phyloP scores from a whole-genome alignment of 768 basidiomycete genomes.

The Mycena polygramma region DNA sequence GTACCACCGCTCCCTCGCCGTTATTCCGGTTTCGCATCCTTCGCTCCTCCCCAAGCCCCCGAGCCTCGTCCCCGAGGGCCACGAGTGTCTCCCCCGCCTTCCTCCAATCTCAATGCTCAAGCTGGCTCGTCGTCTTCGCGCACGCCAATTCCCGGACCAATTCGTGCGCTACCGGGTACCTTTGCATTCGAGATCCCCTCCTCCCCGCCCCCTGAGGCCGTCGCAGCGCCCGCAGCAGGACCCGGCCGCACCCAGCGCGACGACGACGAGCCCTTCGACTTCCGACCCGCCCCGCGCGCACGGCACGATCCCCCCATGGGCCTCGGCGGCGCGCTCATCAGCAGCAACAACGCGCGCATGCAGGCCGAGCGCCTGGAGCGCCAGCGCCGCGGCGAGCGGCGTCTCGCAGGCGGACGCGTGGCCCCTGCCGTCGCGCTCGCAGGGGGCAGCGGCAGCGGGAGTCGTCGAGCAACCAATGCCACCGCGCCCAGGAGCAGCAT shows the following conservation, averaged over 20 bases:
- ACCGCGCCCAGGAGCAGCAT: conserved; percentile 1
- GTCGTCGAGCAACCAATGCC: not conserved
- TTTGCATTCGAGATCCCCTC: conserved; percentile 16
- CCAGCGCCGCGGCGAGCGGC: conserved; percentile 24
- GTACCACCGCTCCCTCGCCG: conserved; percentile 65
- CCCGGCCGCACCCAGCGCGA: not conserved
- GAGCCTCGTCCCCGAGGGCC: conserved; percentile 49
- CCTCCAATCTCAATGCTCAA: conserved; percentile 60
- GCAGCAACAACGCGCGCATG: conserved; percentile 48
- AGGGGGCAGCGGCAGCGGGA: conserved; percentile 3
- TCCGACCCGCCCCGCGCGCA: conserved; percentile 20
- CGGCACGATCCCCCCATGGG: conserved; percentile 69
- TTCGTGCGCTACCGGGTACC: conserved; percentile 38
- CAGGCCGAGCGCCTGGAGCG: conserved; percentile 35
- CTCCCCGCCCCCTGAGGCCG: conserved; percentile 39
- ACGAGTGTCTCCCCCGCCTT: conserved; percentile 53
- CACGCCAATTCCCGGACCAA: conserved; percentile 46
- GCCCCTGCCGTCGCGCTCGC: conserved; percentile 20
- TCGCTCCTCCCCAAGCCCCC: conserved; percentile 44
- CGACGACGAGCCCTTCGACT: not conserved
- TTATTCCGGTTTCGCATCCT: conserved; percentile 49
- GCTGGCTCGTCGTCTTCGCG: conserved; percentile 49
- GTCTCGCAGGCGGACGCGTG: conserved; percentile 29
- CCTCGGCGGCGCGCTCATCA: conserved; percentile 73
- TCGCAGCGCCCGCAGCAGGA: not conserved